These are phyloP conservation scores for Gastrolobium villosum DNA, from an alignment of 306 rosid species.

Conservation along the genomic window DNA sequence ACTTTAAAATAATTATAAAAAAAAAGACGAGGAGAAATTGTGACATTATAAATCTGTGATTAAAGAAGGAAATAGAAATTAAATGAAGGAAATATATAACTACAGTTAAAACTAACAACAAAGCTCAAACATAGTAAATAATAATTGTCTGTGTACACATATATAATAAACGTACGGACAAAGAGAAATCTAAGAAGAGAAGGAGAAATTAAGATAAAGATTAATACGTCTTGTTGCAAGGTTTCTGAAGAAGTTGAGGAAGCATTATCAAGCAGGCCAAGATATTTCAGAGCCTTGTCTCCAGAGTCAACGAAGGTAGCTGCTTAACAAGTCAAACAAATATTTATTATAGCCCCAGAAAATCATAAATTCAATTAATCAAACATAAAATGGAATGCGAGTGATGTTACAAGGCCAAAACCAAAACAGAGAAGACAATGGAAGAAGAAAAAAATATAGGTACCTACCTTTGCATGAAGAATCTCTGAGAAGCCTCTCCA, in stretches of 20 bases:
- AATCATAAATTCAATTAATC: neutral
- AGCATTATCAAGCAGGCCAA: conserved; percentile 65
- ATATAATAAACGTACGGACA: too few species aligned
- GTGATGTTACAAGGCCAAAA: neutral
- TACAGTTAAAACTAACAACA: neutral
- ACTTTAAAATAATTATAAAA: too few species aligned
- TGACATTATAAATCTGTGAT: neutral
- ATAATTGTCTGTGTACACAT: too few species aligned
- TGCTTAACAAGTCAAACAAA: conserved; percentile 24
- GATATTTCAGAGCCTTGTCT: conserved; percentile 76
- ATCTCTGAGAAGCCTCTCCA: too few species aligned
- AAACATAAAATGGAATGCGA: neutral
- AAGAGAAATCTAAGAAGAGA: neutral
- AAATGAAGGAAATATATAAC: neutral
- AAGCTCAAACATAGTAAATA: too few species aligned
- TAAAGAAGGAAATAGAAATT: neutral
- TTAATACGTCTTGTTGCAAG: conserved; percentile 40
- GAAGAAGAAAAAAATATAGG: neutral
- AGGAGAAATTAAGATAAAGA: neutral
- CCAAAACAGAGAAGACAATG: neutral
- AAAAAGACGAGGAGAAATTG: neutral
- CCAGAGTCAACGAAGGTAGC: conserved; percentile 88
- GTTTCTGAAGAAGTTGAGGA: conserved; percentile 47
- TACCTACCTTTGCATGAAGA: too few species aligned
- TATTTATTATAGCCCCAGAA: too few species aligned